These are phyloP conservation scores for Arabis hirsuta DNA, from an alignment of 345 rosid genomes.

Conservation along the genomic window DNA sequence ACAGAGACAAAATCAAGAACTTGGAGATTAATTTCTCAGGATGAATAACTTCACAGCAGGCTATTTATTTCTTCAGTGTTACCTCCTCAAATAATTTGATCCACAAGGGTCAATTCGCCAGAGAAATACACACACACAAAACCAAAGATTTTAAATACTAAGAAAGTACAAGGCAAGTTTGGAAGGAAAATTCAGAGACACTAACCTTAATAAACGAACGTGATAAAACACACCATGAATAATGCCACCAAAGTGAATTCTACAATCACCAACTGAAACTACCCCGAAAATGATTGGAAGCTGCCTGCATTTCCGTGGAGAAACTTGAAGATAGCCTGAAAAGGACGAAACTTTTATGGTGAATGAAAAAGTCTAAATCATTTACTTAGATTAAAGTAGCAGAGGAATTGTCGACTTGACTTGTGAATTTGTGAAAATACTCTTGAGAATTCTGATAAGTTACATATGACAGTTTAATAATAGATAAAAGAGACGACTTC, in stretches of 20 bases:
- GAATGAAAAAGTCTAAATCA: conserved; percentile 20
- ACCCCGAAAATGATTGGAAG: conserved; percentile 35
- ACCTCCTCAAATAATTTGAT: neutral
- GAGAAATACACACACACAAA: conserved; percentile 12
- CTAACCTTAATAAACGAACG: conserved; percentile 1
- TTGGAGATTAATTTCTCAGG: conserved; percentile 14
- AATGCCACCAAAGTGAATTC: conserved; percentile 20
- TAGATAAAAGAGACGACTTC: conserved; percentile 4
- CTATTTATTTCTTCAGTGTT: neutral
- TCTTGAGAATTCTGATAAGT: neutral
- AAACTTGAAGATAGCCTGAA: conserved; percentile 9
- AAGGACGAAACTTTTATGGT: conserved; percentile 11
- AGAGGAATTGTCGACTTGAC: neutral
- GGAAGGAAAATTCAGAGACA: conserved; percentile 7
- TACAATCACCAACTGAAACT: conserved; percentile 21
- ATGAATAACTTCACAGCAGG: conserved; percentile 1
- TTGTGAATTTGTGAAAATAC: neutral
- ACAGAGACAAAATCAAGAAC: conserved; percentile 5
- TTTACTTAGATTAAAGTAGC: conserved; percentile 13
- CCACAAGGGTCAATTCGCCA: conserved; percentile 1
- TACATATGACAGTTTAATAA: conserved; percentile 2
- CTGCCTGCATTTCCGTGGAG: conserved; percentile 31
- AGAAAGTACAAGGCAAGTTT: neutral
- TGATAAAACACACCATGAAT: conserved; percentile 25
- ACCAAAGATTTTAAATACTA: conserved; percentile 1